Percentiles rank a stretch among this genome's conserved stretches.
Evolutionary conservation across 139 green algal genomes (phyloP).

Genomic region (Zygnema circumcarinatum): DNA sequence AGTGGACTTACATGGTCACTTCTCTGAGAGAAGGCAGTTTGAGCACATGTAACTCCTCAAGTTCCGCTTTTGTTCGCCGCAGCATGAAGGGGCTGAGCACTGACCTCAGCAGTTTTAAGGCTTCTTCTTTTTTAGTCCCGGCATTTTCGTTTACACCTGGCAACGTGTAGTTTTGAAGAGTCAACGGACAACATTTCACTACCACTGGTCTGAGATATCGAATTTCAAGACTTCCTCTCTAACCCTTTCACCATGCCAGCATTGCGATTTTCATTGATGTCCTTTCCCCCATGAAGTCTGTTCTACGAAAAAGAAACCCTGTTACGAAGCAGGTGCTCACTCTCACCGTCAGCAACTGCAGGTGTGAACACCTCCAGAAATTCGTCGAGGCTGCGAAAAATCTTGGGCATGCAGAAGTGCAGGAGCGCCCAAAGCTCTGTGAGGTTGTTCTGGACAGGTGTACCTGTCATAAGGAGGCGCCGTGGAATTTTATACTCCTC

Average conservation of each 20-base stretch:
- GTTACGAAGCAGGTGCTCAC: not conserved
- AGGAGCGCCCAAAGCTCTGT: conserved; percentile 82
- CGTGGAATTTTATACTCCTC: conserved; percentile 58
- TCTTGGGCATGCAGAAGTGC: conserved; percentile 84
- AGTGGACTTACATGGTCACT: conserved; percentile 33
- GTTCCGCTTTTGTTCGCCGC: conserved; percentile 82
- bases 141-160: not conserved
- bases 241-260: too few relatives aligned
- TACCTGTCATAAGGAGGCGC: conserved; percentile 74
- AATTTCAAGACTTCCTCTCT: too few relatives aligned
- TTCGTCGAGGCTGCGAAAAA: conserved; percentile 78
- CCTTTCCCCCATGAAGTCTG: not conserved
- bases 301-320: not conserved
- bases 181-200: too few relatives aligned
- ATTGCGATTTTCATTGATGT: not conserved
- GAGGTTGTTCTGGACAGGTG: conserved; percentile 70
- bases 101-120: conserved; percentile 55
- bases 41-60: not conserved
- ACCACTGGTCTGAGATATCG: too few relatives aligned
- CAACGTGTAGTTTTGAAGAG: too few relatives aligned
- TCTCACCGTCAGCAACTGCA: not conserved
- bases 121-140: not conserved
- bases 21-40: conserved; percentile 32
- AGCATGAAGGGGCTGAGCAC: conserved; percentile 87
- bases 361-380: conserved; percentile 68